A percentile compares a stretch with the other conserved stretches of the same genome.
Conservation (phyloP, 164 flowering plant species). For the Warburgia ugandensis region DNA sequence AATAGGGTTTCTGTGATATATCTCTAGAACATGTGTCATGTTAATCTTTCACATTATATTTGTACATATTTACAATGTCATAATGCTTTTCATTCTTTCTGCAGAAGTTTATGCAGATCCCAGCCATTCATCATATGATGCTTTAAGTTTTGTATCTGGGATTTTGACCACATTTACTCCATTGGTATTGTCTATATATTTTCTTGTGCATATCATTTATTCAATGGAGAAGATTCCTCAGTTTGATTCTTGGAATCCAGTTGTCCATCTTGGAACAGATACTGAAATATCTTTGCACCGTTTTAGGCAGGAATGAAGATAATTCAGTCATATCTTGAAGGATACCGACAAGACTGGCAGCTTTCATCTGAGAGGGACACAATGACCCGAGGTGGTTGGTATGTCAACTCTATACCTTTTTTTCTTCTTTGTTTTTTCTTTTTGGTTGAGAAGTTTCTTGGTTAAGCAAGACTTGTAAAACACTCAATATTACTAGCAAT, state of each 20-base stretch:
- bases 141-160: constrained; percentile 76
- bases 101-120: constrained; percentile 98
- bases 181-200: too few relatives aligned
- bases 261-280: not conserved
- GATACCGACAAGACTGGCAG: constrained; percentile 92
- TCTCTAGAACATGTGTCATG: too few relatives aligned
- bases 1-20: too few relatives aligned
- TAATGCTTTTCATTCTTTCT: constrained; percentile 12
- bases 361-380: constrained; percentile 84
- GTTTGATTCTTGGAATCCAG: not conserved
- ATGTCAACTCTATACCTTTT: constrained; percentile 23
- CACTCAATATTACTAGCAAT: too few relatives aligned
- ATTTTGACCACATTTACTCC: constrained; percentile 76
- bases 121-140: constrained; percentile 66
- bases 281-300: constrained; percentile 1
- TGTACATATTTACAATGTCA: too few relatives aligned
- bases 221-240: too few relatives aligned
- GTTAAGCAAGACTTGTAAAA: not conserved
- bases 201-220: too few relatives aligned
- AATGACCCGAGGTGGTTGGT: constrained; percentile 82
- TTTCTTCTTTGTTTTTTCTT: not conserved
- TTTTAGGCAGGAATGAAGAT: constrained; percentile 83
- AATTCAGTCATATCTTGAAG: constrained; percentile 81
- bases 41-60: too few relatives aligned
- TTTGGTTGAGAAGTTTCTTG: not conserved